These are phyloP conservation scores for Clavispora asparagi DNA, from an alignment of 805 yeast genomes.

Conservation along the genomic window DNA sequence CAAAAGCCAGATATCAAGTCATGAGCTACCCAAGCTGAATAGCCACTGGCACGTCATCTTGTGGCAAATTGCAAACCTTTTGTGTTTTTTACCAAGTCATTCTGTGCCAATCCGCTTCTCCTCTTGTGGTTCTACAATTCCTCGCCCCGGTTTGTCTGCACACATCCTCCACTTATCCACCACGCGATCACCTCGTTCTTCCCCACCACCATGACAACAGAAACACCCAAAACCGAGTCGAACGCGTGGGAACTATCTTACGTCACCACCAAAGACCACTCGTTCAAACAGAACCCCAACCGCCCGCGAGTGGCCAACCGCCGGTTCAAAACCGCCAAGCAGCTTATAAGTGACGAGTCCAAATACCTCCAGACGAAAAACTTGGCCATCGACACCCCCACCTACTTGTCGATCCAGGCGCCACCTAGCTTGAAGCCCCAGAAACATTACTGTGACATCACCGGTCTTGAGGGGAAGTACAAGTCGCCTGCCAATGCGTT, in stretches of 20 bases:
- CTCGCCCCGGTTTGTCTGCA: no score
- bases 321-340: constrained; percentile 70
- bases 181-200: no score
- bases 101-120: no score
- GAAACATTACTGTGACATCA: constrained; percentile 86
- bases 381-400: constrained; percentile 48
- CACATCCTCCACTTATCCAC: no score
- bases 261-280: constrained; percentile 36
- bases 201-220: background rate
- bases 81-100: no score
- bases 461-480: constrained; percentile 80
- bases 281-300: constrained; percentile 53
- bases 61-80: no score
- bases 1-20: no score
- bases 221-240: constrained; percentile 6
- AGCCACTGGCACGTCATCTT: no score
- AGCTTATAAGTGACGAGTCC: constrained; percentile 71
- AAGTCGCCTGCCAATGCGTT: constrained; percentile 69
- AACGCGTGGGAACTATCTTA: constrained; percentile 30
- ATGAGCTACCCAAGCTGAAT: no score
- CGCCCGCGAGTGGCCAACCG: constrained; percentile 48
- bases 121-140: no score
- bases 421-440: constrained; percentile 83
- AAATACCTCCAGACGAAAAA: constrained; percentile 48
- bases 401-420: constrained; percentile 68